A percentile compares a stretch with the other conserved stretches of the same genome.
Evolutionary conservation across 2,329 filamentous ascomycete species (phyloP).

Genomic region (Epichloe brachyelytri): DNA sequence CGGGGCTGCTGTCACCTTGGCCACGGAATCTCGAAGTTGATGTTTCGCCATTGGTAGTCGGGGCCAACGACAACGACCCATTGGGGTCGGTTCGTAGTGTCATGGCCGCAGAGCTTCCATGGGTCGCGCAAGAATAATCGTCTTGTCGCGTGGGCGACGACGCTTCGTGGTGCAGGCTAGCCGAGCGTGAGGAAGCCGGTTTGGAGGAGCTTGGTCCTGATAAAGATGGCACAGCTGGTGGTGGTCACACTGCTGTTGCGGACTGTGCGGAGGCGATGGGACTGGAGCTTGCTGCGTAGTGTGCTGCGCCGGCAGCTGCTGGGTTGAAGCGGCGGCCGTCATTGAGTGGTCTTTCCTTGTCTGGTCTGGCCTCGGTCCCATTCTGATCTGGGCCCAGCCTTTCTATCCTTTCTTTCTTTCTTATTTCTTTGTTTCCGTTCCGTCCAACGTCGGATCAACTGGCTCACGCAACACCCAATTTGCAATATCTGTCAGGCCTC

Average conservation of each 20-base stretch:
- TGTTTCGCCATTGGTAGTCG: slow-evolving; percentile 17
- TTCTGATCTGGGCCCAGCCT: not conserved
- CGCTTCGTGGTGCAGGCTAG: slow-evolving; percentile 8
- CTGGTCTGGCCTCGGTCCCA: not conserved
- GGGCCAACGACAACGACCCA: slow-evolving; percentile 16
- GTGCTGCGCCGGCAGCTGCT: slow-evolving; percentile 3
- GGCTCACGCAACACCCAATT: not conserved
- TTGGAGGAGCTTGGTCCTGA: slow-evolving; percentile 14
- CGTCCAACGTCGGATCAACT: no score
- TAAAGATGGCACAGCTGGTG: slow-evolving; percentile 3
- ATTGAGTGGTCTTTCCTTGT: not conserved
- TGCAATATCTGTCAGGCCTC: not conserved
- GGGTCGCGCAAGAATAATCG: slow-evolving; percentile 10
- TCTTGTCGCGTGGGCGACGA: slow-evolving; percentile 13
- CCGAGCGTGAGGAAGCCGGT: slow-evolving; percentile 6
- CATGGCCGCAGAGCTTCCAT: slow-evolving; percentile 17
- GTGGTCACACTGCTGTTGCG: slow-evolving; percentile 4
- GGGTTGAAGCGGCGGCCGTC: not conserved
- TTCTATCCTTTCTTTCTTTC: not conserved
- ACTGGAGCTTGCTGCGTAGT: not conserved
- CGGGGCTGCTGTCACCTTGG: slow-evolving; percentile 16
- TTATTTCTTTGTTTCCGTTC: not conserved
- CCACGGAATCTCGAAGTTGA: slow-evolving; percentile 17
- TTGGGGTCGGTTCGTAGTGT: slow-evolving; percentile 21
- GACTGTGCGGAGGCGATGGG: not conserved